Conservation (phyloP, 495 filamentous ascomycete species). For the Penicillium manginii region DNA sequence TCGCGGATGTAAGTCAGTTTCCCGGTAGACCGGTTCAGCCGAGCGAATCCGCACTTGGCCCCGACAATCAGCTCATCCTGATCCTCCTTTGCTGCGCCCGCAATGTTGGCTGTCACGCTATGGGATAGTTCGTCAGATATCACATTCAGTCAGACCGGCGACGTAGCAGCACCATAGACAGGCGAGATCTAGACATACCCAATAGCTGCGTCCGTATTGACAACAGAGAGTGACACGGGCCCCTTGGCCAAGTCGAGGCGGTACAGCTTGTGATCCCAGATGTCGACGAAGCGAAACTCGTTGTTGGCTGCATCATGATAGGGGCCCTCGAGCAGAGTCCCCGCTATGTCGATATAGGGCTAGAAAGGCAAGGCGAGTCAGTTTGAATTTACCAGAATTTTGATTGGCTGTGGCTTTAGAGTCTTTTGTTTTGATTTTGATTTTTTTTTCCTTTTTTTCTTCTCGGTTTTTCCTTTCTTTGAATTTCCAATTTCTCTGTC, state of each 20-base stretch:
- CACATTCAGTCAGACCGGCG: neutral
- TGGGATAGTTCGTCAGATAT: neutral
- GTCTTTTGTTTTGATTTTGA: neutral
- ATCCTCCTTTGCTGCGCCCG: conserved; percentile 61
- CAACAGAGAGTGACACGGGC: conserved; percentile 62
- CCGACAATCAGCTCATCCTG: conserved; percentile 71
- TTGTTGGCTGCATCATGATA: conserved; percentile 71
- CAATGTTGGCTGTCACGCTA: conserved; percentile 80
- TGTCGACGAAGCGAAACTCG: conserved; percentile 86
- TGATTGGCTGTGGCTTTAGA: conserved; percentile 18
- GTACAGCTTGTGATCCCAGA: conserved; percentile 78
- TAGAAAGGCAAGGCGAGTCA: conserved; percentile 30
- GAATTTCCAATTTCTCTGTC: neutral
- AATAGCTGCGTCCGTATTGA: conserved; percentile 69
- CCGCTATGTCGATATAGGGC: conserved; percentile 77
- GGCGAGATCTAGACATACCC: conserved; percentile 43
- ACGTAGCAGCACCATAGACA: neutral
- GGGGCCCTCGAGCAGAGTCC: conserved; percentile 80
- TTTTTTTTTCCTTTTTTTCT: conserved; percentile 9
- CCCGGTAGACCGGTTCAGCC: conserved; percentile 69
- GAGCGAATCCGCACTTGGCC: conserved; percentile 79
- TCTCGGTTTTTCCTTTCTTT: conserved; percentile 5
- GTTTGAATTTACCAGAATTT: conserved; percentile 13
- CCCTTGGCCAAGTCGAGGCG: conserved; percentile 68
- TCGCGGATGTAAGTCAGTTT: conserved; percentile 63